Evolutionary conservation across 2,329 filamentous ascomycete species (phyloP).

Genomic region (Epichloe aotearoae): DNA sequence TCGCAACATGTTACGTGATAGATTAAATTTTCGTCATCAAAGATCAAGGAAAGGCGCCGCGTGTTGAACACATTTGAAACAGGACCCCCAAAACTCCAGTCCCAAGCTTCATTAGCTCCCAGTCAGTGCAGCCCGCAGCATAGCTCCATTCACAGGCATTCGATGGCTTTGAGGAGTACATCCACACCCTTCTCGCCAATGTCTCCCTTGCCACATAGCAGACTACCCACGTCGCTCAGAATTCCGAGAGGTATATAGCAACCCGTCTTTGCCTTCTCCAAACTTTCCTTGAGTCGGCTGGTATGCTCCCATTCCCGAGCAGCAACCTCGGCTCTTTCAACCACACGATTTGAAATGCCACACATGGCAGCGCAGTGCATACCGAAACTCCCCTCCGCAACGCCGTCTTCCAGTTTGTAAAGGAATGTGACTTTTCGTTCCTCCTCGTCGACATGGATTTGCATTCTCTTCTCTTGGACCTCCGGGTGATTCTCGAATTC

Average conservation of each 20-base stretch:
- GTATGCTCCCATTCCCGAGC: conserved; percentile 94
- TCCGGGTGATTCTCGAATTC: conserved; percentile 88
- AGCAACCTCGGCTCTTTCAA: conserved; percentile 76
- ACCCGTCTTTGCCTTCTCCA: conserved; percentile 67
- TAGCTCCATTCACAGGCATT: conserved; percentile 31
- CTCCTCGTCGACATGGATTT: conserved; percentile 80
- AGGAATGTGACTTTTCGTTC: conserved; percentile 86
- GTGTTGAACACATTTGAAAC: background rate
- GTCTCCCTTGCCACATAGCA: conserved; percentile 48
- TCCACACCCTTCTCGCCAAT: conserved; percentile 40
- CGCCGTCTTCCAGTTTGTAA: conserved; percentile 85
- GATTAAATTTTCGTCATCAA: background rate
- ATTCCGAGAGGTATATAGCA: conserved; percentile 76
- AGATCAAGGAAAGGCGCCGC: background rate
- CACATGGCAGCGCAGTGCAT: conserved; percentile 99
- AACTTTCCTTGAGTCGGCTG: conserved; percentile 72
- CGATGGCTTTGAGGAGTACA: conserved; percentile 48
- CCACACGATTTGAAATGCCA: conserved; percentile 71
- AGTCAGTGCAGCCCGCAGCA: background rate
- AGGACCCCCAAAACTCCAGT: background rate
- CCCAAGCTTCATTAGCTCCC: background rate
- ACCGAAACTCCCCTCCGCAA: conserved; percentile 92
- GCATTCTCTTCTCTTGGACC: conserved; percentile 77
- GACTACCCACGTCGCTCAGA: conserved; percentile 73
- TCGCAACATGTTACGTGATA: no score